phyloP scores from a whole-genome alignment of 1,139 yeast genomes.

The Suhomyces panamericanus region DNA sequence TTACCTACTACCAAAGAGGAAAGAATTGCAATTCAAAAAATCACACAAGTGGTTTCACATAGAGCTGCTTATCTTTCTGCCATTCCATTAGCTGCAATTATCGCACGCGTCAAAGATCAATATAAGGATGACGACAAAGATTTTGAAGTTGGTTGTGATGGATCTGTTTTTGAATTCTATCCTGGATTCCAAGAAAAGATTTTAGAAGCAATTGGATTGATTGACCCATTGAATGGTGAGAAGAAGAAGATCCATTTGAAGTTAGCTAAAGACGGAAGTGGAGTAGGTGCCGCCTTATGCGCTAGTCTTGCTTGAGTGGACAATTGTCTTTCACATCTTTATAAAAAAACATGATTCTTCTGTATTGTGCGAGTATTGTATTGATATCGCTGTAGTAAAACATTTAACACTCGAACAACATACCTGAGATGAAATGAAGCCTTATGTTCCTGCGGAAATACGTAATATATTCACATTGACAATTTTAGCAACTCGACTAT shows the following conservation, averaged over 20 bases:
- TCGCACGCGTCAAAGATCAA: constrained; percentile 39
- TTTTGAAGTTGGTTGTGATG: constrained; percentile 93
- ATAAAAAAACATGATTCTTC: background rate
- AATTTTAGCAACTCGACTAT: background rate
- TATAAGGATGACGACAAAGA: constrained; percentile 57
- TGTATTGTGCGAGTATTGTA: background rate
- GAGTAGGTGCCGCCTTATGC: constrained; percentile 95
- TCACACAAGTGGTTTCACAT: constrained; percentile 76
- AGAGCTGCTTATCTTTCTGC: constrained; percentile 88
- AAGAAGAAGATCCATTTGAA: constrained; percentile 69
- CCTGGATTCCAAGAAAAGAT: constrained; percentile 82
- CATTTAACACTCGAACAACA: too few relatives aligned
- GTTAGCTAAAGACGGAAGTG: constrained; percentile 91
- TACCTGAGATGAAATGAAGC: too few relatives aligned
- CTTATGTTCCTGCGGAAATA: too few relatives aligned
- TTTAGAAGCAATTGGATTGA: constrained; percentile 69
- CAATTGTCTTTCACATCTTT: too few relatives aligned
- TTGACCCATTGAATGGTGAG: constrained; percentile 71
- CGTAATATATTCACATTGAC: too few relatives aligned
- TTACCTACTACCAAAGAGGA: constrained; percentile 68
- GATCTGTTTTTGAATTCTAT: constrained; percentile 87
- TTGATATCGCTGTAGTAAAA: too few relatives aligned
- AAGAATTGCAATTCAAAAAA: constrained; percentile 64
- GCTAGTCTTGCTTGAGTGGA: constrained; percentile 47
- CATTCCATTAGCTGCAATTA: constrained; percentile 82